Evolutionary conservation across 129 eudicot genomes (phyloP), one percentile per base, ranked within the genome.

Genomic region (Ambrosia artemisiifolia): DNA sequence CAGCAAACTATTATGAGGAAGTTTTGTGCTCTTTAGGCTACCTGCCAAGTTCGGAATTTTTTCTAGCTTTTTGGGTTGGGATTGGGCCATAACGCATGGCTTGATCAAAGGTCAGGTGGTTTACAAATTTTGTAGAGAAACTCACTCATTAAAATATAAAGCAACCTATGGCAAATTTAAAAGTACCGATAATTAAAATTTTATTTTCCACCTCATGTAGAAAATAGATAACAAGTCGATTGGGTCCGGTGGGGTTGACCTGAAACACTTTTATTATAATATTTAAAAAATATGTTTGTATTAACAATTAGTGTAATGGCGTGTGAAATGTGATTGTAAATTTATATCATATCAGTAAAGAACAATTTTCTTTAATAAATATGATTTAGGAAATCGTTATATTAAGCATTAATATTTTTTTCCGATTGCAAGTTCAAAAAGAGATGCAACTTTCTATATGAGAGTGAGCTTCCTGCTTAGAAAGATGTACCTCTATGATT

Each of bases 401-500:
- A 6, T 2, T 4, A 30, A 59, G 62, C 62, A 7, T 10, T 55
- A 12, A 24, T 61, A 12, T 57, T 38, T 56, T 2, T 43, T 24
- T 68, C 67, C n/a, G n/a, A 63, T 74, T 78, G 79, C 68, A 92
- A 96, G 83, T 89, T 89, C 83, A 90, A 83, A 87, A 94, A 88
- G 79, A 90, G 93, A 79, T 94, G 87, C 71, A 73, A 84, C 78
- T 94, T 94, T 75, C 57, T 94, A 6, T 90, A 90, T 42, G 83
- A 87, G 77, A 75, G 79, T 51, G 73, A 85, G 18, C 89, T 94
- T 78, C 98, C 97, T 75, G 85, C 91, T 17, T 97, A 94, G 67
- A 90, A 82, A 77, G 95, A 85, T 95, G 96, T 92, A 89, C 35
- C 40, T 13, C 62, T 76, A 16, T 18, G 73, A 73, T 47, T 24